Percentiles rank a stretch among this genome's conserved stretches.
These are phyloP conservation scores for Gastroboletus turbinatus DNA, from an alignment of 1,284 basidiomycete species.

Conservation along the genomic window DNA sequence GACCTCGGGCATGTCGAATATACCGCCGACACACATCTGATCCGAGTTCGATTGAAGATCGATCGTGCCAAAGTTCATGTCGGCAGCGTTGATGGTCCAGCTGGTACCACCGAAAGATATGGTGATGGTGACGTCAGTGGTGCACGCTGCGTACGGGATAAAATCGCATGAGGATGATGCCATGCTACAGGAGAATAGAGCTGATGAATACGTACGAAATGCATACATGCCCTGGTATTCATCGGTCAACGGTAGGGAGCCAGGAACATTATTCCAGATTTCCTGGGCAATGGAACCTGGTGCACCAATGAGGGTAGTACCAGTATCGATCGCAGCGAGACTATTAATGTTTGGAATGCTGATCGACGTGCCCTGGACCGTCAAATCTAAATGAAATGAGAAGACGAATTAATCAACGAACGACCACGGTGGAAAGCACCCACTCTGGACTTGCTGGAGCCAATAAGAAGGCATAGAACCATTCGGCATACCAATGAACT, in stretches of 20 bases:
- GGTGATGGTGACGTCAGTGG: conserved; percentile 44
- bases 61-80: conserved; percentile 75
- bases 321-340: conserved; percentile 69
- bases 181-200: too few species aligned
- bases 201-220: conserved; percentile 49
- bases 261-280: conserved; percentile 57
- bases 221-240: conserved; percentile 53
- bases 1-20: conserved; percentile 49
- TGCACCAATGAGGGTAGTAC: conserved; percentile 69
- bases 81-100: conserved; percentile 65
- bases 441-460: conserved; percentile 49
- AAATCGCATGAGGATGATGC: not conserved
- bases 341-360: conserved; percentile 39
- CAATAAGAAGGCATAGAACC: conserved; percentile 37
- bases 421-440: conserved; percentile 17
- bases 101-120: conserved; percentile 72
- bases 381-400: conserved; percentile 43
- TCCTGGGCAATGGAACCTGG: conserved; percentile 51
- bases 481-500: conserved; percentile 48
- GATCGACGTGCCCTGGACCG: conserved; percentile 52
- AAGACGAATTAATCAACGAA: not conserved
- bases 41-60: conserved; percentile 13
- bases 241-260: conserved; percentile 38
- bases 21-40: conserved; percentile 53
- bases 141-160: conserved; percentile 49